Conservation (phyloP, 2,329 filamentous ascomycete species). For the Aspergillus persii region DNA sequence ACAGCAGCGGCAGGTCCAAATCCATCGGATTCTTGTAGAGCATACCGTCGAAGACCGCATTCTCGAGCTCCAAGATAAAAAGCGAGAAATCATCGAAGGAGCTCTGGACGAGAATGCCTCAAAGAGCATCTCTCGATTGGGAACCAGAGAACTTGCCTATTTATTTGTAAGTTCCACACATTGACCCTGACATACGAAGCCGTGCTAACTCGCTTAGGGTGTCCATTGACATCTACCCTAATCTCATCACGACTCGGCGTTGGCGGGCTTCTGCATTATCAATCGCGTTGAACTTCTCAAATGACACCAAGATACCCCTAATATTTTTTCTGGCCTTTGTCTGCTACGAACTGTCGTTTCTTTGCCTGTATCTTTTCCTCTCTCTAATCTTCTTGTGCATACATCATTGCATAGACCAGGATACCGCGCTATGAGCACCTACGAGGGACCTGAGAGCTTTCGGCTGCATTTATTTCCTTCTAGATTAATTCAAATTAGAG, state of each 20-base stretch:
- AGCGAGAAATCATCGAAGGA: conserved; percentile 71
- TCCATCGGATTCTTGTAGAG: conserved; percentile 75
- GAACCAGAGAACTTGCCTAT: conserved; percentile 64
- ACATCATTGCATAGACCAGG: neutral
- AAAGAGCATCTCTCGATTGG: conserved; percentile 65
- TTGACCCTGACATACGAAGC: neutral
- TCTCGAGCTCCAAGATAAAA: conserved; percentile 71
- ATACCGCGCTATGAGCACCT: neutral
- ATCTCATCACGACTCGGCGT: conserved; percentile 2
- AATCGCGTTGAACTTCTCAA: neutral
- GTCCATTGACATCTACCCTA: conserved; percentile 12
- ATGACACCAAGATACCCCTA: conserved; percentile 7
- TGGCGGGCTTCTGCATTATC: conserved; percentile 5
- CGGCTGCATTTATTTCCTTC: neutral
- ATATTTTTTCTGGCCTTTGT: neutral
- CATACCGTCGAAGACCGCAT: conserved; percentile 88
- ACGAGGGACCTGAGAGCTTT: neutral
- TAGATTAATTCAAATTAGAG: neutral
- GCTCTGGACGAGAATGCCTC: conserved; percentile 75
- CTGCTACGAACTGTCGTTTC: neutral
- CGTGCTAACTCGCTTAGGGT: conserved; percentile 16
- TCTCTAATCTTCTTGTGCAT: neutral
- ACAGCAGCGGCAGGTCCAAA: conserved; percentile 68
- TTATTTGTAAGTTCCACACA: conserved; percentile 55
- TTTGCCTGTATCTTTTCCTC: neutral